Percentiles rank a stretch among this genome's conserved stretches.
These are phyloP conservation scores for Lantana camara DNA, from an alignment of 257 asterid genomes.

Conservation along the genomic window DNA sequence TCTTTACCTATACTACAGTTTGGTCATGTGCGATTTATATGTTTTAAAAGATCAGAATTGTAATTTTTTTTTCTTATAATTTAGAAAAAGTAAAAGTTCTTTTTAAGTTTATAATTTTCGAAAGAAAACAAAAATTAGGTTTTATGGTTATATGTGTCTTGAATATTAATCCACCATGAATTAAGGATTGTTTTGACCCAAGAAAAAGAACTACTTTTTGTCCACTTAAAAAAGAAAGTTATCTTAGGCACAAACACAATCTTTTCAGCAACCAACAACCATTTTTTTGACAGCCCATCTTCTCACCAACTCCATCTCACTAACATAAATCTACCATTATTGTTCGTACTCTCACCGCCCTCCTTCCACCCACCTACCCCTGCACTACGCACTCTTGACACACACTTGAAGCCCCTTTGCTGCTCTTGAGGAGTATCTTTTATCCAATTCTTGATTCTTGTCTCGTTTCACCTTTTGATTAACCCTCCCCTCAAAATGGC, in stretches of 20 bases:
- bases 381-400: constrained; percentile 9
- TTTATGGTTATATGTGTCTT: too few relatives aligned
- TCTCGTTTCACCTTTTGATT: not conserved
- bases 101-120: too few relatives aligned
- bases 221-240: not conserved
- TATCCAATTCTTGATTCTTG: constrained; percentile 4
- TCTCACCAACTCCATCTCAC: constrained; percentile 25
- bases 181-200: too few relatives aligned
- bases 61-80: too few relatives aligned
- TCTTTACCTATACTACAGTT: too few relatives aligned
- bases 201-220: too few relatives aligned
- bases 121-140: too few relatives aligned
- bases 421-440: constrained; percentile 26
- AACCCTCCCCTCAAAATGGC: constrained; percentile 29
- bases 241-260: not conserved
- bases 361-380: constrained; percentile 19
- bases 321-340: constrained; percentile 19
- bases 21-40: too few relatives aligned
- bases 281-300: constrained; percentile 17
- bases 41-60: too few relatives aligned
- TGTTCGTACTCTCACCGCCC: not conserved
- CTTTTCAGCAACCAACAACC: not conserved
- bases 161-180: too few relatives aligned
- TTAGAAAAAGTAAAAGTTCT: too few relatives aligned
- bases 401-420: constrained; percentile 32